Evolutionary conservation across 108 stramenopile species (phyloP).

Genomic region (Pseudonitzschia delicatissima): DNA sequence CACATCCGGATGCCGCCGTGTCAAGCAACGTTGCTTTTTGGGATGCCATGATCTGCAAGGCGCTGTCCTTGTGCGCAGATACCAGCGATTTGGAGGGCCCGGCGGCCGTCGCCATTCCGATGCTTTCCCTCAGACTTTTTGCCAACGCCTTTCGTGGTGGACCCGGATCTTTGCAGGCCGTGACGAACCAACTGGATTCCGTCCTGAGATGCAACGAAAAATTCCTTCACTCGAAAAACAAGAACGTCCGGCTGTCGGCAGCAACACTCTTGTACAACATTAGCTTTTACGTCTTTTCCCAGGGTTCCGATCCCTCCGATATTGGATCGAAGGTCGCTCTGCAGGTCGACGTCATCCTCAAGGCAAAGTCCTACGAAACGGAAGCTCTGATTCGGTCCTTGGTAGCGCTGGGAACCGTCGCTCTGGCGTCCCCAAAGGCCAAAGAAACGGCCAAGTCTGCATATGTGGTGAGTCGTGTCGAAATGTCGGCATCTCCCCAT

Average conservation of each 20-base stretch:
- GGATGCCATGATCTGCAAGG: conserved; percentile 38
- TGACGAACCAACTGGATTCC: conserved; percentile 22
- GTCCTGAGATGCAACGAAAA: conserved; percentile 50
- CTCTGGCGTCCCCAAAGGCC: conserved; percentile 45
- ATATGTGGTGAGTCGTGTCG: conserved; percentile 57
- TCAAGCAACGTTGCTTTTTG: conserved; percentile 41
- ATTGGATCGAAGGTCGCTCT: conserved; percentile 38
- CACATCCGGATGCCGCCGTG: conserved; percentile 72
- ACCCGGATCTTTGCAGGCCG: conserved; percentile 60
- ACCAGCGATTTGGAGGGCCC: conserved; percentile 36
- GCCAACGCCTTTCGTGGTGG: conserved; percentile 79
- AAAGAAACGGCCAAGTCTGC: conserved; percentile 55
- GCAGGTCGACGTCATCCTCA: conserved; percentile 46
- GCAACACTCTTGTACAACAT: conserved; percentile 75
- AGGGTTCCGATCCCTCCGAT: background rate
- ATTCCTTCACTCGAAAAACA: conserved; percentile 58
- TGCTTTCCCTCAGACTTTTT: conserved; percentile 75
- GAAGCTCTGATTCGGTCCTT: conserved; percentile 61
- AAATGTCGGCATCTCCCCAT: conserved; percentile 59
- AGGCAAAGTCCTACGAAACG: conserved; percentile 57
- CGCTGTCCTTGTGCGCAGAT: conserved; percentile 14
- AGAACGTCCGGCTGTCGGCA: conserved; percentile 77
- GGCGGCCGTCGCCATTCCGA: conserved; percentile 78
- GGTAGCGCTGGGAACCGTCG: conserved; percentile 68
- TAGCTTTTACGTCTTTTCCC: conserved; percentile 49